Conservation (phyloP, 176 grass and related monocot species). For the Paspalum vaginatum region DNA sequence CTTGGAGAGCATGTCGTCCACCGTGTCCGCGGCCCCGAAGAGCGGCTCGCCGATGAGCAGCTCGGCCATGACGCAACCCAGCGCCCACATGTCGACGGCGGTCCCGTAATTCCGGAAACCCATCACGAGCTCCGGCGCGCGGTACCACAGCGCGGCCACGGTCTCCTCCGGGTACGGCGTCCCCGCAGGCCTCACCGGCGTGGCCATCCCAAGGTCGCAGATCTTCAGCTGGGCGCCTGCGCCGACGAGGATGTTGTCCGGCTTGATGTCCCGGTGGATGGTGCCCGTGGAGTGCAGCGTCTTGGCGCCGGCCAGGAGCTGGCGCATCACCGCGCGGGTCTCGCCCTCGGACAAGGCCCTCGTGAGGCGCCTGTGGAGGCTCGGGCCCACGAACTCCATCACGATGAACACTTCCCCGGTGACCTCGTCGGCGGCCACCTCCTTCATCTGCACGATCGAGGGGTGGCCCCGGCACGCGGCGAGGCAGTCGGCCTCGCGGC, state of each 20-base stretch:
- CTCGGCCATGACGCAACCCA: conserved; percentile 24
- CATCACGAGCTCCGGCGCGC: conserved; percentile 16
- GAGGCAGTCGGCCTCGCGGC: not conserved
- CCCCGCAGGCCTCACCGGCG: not conserved
- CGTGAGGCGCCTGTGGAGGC: not conserved
- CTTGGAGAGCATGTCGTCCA: not conserved
- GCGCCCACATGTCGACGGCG: conserved; percentile 30
- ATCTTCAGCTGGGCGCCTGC: conserved; percentile 37
- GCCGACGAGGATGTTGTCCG: conserved; percentile 28
- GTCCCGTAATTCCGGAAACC: not conserved
- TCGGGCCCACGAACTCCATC: conserved; percentile 11
- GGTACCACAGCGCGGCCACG: conserved; percentile 2
- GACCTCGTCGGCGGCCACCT: not conserved
- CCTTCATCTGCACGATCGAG: conserved; percentile 14
- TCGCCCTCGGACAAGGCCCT: not conserved
- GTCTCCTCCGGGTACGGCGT: not conserved
- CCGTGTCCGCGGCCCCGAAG: conserved; percentile 7
- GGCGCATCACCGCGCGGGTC: conserved; percentile 6
- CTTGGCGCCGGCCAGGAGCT: conserved; percentile 21
- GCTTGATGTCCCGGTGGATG: conserved; percentile 35
- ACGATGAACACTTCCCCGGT: conserved; percentile 12
- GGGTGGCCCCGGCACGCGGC: conserved; percentile 20
- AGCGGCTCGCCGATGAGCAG: conserved; percentile 13
- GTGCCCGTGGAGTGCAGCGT: conserved; percentile 5
- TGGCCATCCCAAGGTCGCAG: conserved; percentile 47